A percentile compares a stretch with the other conserved stretches of the same genome.
Conservation (phyloP, 2,329 filamentous ascomycete species). For the Pleurostoma richardsiae region DNA sequence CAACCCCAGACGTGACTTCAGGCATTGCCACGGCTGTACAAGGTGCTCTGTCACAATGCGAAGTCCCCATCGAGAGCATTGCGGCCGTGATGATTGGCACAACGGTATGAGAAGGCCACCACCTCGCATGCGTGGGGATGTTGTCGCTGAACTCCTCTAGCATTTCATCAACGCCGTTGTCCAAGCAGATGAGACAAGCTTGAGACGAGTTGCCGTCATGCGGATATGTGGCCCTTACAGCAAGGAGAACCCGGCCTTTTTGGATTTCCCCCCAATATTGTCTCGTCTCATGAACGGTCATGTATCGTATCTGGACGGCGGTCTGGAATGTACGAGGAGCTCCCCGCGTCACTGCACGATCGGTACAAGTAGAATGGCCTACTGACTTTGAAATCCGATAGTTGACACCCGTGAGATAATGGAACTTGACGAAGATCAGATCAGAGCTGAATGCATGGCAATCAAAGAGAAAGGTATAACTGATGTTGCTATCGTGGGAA, state of each 20-base stretch:
- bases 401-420: neutral
- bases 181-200: neutral
- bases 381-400: neutral
- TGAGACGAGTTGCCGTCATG: neutral
- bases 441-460: slow-evolving; percentile 4
- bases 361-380: neutral
- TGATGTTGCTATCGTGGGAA: slow-evolving; percentile 29
- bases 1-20: neutral
- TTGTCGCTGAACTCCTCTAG: neutral
- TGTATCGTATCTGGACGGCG: neutral
- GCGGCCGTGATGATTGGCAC: neutral
- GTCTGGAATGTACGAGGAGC: neutral
- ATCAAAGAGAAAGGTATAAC: slow-evolving; percentile 19
- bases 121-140: neutral
- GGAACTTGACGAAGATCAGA: slow-evolving; percentile 17
- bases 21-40: neutral
- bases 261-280: neutral
- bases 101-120: neutral
- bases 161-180: neutral
- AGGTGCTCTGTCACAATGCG: neutral
- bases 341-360: neutral
- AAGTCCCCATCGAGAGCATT: neutral
- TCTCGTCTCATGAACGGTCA: neutral
- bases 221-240: neutral
- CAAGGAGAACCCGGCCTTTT: neutral